phyloP scores from a whole-genome alignment of 2,329 filamentous ascomycete species.

The Colletotrichum sp. region DNA sequence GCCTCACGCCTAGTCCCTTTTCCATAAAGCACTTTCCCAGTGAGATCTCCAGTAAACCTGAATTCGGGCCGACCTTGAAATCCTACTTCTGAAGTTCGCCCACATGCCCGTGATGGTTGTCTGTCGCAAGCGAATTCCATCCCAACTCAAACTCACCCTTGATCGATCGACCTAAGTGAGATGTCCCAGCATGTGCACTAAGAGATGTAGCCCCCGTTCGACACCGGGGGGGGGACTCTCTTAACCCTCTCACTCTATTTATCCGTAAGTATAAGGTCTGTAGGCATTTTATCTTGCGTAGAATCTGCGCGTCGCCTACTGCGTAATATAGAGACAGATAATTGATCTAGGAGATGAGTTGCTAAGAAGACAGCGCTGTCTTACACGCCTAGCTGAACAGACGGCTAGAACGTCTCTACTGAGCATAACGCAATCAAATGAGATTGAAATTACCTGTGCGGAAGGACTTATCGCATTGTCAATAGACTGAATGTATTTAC shows the following conservation, averaged over 20 bases:
- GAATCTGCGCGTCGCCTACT: background rate
- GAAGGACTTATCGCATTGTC: background rate
- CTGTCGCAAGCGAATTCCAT: background rate
- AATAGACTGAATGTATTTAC: background rate
- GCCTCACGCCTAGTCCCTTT: background rate
- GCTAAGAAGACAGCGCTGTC: background rate
- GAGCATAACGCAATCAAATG: fast-evolving
- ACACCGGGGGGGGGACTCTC: background rate
- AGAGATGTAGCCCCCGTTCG: background rate
- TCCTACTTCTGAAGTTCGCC: background rate
- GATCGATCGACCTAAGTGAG: background rate
- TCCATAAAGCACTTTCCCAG: background rate
- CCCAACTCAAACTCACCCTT: background rate
- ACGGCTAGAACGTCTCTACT: background rate
- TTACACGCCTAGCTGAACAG: background rate
- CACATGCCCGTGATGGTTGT: background rate
- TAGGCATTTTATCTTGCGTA: background rate
- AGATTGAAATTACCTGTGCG: background rate
- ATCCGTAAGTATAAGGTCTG: background rate
- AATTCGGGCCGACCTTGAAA: background rate
- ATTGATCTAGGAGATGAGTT: background rate
- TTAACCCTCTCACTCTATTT: background rate
- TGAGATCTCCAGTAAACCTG: background rate
- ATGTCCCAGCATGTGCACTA: background rate
- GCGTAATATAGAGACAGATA: too few relatives aligned